Percentiles rank a stretch among this genome's conserved stretches.
Evolutionary conservation across 2,329 filamentous ascomycete genomes (phyloP).

Genomic region (Claviceps pazoutovae): DNA sequence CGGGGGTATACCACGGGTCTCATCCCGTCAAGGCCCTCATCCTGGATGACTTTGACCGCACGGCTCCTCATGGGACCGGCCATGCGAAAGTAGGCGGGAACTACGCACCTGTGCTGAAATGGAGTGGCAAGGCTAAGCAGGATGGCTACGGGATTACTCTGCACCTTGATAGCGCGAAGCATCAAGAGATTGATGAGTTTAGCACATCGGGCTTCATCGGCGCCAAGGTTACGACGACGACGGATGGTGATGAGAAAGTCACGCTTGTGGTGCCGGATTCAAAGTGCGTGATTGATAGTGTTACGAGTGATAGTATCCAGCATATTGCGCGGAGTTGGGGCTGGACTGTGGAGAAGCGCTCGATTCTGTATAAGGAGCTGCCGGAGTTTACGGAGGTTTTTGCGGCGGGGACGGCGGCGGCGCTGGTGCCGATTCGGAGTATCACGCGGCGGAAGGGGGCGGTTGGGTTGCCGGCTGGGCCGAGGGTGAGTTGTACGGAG

Average conservation of each 20-base stretch:
- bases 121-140: constrained; percentile 66
- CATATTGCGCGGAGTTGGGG: constrained; percentile 65
- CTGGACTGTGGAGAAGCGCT: constrained; percentile 68
- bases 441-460: constrained; percentile 52
- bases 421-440: constrained; percentile 79
- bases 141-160: constrained; percentile 89
- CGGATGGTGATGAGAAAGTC: constrained; percentile 17
- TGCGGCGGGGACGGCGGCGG: constrained; percentile 83
- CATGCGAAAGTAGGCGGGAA: constrained; percentile 92
- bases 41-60: constrained; percentile 83
- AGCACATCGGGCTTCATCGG: constrained; percentile 90
- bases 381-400: constrained; percentile 56
- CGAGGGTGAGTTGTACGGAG: constrained; percentile 24
- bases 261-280: constrained; percentile 81
- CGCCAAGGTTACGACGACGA: constrained; percentile 37
- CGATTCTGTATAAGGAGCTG: constrained; percentile 50
- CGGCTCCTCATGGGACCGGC: constrained; percentile 82
- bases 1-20: constrained; percentile 84
- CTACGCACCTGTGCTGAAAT: constrained; percentile 81
- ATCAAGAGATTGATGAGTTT: constrained; percentile 88
- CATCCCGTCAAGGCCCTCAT: constrained; percentile 79
- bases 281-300: constrained; percentile 72
- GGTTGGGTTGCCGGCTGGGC: constrained; percentile 18
- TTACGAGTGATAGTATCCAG: constrained; percentile 68
- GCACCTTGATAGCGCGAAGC: constrained; percentile 74